Conservation (phyloP, 345 rosid species). For the Melastoma malabathricum region DNA sequence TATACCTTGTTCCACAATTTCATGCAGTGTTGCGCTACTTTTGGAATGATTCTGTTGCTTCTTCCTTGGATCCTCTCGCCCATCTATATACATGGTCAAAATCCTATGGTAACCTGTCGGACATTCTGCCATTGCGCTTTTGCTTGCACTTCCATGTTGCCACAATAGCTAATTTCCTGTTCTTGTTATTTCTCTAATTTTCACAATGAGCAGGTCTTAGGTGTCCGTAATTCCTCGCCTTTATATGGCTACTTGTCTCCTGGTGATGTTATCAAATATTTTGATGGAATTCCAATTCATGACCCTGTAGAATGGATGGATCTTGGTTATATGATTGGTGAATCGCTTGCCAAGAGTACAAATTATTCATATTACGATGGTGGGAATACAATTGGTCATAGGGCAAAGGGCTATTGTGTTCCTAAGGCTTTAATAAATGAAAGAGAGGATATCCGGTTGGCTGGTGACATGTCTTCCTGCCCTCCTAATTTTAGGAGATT, state of each 20-base stretch:
- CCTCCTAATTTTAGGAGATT: constrained; percentile 44
- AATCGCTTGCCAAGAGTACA: constrained; percentile 18
- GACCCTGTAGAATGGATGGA: constrained; percentile 54
- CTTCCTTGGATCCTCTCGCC: constrained; percentile 53
- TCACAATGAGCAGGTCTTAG: constrained; percentile 40
- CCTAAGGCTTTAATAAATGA: constrained; percentile 38
- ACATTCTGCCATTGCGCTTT: neutral
- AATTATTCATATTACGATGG: constrained; percentile 19
- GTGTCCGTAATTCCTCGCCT: constrained; percentile 48
- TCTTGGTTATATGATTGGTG: constrained; percentile 26
- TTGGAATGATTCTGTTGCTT: constrained; percentile 39
- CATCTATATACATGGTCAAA: constrained; percentile 45
- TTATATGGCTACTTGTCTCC: constrained; percentile 64
- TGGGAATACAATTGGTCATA: constrained; percentile 15
- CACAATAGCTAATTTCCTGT: neutral
- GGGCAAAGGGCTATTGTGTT: constrained; percentile 65
- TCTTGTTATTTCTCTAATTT: constrained; percentile 1
- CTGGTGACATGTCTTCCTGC: constrained; percentile 31
- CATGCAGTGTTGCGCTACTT: constrained; percentile 48
- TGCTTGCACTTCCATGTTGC: neutral
- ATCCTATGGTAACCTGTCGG: constrained; percentile 28
- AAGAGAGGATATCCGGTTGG: constrained; percentile 20
- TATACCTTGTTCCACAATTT: neutral
- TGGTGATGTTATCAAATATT: constrained; percentile 53
- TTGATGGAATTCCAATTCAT: constrained; percentile 52